Evolutionary conservation across 495 filamentous ascomycete genomes (phyloP), one percentile per base, ranked within the genome.

Genomic region (Tuber indicum): DNA sequence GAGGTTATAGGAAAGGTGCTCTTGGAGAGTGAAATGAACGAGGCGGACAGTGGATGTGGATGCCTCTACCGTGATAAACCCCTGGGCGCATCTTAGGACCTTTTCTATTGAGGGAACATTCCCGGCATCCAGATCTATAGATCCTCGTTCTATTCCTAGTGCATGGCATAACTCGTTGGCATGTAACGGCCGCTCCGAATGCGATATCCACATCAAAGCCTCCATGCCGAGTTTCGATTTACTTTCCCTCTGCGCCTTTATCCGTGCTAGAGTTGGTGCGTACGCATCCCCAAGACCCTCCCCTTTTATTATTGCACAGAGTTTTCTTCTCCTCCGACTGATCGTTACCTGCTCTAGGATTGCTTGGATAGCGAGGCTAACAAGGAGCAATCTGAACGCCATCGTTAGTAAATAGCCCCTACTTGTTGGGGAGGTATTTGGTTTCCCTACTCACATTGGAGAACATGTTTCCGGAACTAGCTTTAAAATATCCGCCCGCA

Each of bases 1-100:
- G 43, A 42, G 19, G n/a, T 75, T 49, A 44, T 42, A 41, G 32
- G 44, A 39, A 8, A 81, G 76, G 66, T 80, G 74, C n/a, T 76
- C 77, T 23, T 79, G 46, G 19, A 80, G 62, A 9, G 79, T 76
- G 47, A 77, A 76, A 42, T 80, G 79, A 2, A 75, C 78, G 1
- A 81, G 43, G 14, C 44, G 72, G 52, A 80, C 72, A 1, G 77
- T 78, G 32, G 45, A 32, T 12, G 69, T 39, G 19, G 46, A 49
- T 14, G 52, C 74, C 39, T 81, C 79, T 10, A 76, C 69, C 6
- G 72, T 52, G 42, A 81, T 46, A 14, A 81, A 44, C 1, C 79
- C 78, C 0, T 66, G 72, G 41, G 77, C 74, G 12, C 74, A 45
- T 46, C 73, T 70, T 9, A 73, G 75, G 3, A 78, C 36, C 47